Evolutionary conservation across 768 basidiomycete species (phyloP), one percentile per base, ranked within the genome.

Genomic region (Suillus ampliporus): DNA sequence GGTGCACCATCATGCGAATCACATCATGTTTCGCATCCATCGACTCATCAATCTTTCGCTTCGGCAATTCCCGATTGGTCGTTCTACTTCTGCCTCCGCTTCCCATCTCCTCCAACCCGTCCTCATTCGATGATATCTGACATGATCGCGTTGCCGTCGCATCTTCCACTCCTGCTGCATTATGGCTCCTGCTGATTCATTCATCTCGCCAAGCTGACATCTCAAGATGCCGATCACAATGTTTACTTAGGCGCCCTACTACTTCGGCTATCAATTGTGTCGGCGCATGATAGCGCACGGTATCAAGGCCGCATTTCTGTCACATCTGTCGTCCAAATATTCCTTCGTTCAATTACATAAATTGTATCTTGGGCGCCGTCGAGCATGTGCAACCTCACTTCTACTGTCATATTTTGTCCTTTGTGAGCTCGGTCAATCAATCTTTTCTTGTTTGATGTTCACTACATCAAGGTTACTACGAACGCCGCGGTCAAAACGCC

Each of bases 311-410:
- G 23, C 43, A 19, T 7, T 43, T n/a, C 19, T 2, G 19, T 46
- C 44, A n/a, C n/a, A 46, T 11, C 21, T 47, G 11, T 47, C 46
- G 0, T 44, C 43, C 31, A 31, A n/a, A n/a, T n/a, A 31, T 31
- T 3, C 21, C 13, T 21, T 44, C 44, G 44, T 21, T 14, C 13
- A 23, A 47, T 46, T 46, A 31, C 52, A 21, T 37, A 35, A 53
- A 15, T 37, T 19, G 23, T 15, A 37, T n/a, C 2, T 15, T 53
- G 35, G 35, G 52, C 35, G n/a, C 21, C 47, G 17, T 54, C 9
- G 23, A 54, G 5, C 53, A 54, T 38, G 37, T 40, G 54, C 54
- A 38, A 56, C 38, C 5, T 44, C 43, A 19, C 43, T n/a, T 44
- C 6, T n/a, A 9, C 8, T 56, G 54, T 40, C 53, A 23, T 14